These are phyloP conservation scores for Ambrosia trifida DNA, from an alignment of 129 eudicot species.

Conservation along the genomic window DNA sequence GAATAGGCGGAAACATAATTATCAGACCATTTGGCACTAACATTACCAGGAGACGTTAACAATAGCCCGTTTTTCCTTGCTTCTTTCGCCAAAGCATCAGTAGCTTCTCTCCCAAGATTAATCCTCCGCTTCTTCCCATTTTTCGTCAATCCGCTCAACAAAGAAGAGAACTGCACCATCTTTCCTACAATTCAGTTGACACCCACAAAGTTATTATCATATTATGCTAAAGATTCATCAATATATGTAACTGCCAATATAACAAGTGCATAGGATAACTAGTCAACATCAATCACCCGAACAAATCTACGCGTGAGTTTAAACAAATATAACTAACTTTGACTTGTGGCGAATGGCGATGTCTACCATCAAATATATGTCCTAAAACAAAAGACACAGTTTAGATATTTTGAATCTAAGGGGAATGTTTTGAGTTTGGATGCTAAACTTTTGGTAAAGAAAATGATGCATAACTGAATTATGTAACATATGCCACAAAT, in stretches of 20 bases:
- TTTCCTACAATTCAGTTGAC: slow-evolving; percentile 25
- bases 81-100: slow-evolving; percentile 55
- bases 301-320: background rate
- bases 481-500: slow-evolving; percentile 8
- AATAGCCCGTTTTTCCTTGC: slow-evolving; percentile 65
- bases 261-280: slow-evolving; percentile 14
- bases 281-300: slow-evolving; percentile 17
- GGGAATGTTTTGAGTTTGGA: background rate
- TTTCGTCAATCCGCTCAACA: slow-evolving; percentile 59
- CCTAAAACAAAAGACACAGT: background rate
- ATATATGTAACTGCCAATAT: slow-evolving; percentile 11
- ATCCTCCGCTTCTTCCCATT: slow-evolving; percentile 46
- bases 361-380: slow-evolving; percentile 7
- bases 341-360: slow-evolving; percentile 5
- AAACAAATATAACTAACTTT: slow-evolving; percentile 2
- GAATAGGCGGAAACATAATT: slow-evolving; percentile 58
- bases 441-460: slow-evolving; percentile 3
- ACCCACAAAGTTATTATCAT: slow-evolving; percentile 26
- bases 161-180: slow-evolving; percentile 77
- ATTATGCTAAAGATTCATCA: background rate
- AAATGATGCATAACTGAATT: slow-evolving; percentile 13
- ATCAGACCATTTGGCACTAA: slow-evolving; percentile 38
- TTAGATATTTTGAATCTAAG: slow-evolving; percentile 10
- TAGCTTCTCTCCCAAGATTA: slow-evolving; percentile 66
- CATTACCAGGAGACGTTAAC: slow-evolving; percentile 55